A percentile compares a stretch with the other conserved stretches of the same genome.
These are phyloP conservation scores for Vitis hybrid DNA, from an alignment of 177 flowering plant genomes.

Conservation along the genomic window DNA sequence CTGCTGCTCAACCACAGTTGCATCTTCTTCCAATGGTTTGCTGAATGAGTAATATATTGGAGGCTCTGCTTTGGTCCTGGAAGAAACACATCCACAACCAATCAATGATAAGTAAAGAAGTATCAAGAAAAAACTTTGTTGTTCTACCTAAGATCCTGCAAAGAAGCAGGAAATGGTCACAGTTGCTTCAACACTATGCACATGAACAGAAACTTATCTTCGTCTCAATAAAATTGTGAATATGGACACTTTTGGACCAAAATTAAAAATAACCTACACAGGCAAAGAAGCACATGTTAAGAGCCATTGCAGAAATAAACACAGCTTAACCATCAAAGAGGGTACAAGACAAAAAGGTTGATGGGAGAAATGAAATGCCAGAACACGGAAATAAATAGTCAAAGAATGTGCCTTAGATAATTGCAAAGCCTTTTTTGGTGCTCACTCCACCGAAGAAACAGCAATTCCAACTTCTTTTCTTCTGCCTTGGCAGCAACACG, in stretches of 20 bases:
- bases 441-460: slow-evolving; percentile 95
- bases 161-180: slow-evolving; percentile 24
- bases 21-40: slow-evolving; percentile 79
- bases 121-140: slow-evolving; percentile 7
- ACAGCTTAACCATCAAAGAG: neutral
- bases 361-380: neutral
- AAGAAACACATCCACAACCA: slow-evolving; percentile 22
- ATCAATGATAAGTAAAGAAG: slow-evolving; percentile 19
- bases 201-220: slow-evolving; percentile 96
- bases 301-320: neutral
- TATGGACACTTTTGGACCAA: slow-evolving; percentile 98
- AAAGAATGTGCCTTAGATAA: slow-evolving; percentile 68
- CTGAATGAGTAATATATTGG: slow-evolving; percentile 66
- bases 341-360: neutral
- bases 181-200: slow-evolving; percentile 54
- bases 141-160: slow-evolving; percentile 30
- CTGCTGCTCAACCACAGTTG: slow-evolving; percentile 44
- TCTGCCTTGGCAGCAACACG: slow-evolving; percentile 98
- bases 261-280: slow-evolving; percentile 96
- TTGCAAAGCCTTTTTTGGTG: slow-evolving; percentile 87
- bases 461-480: slow-evolving; percentile 94
- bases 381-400: neutral
- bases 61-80: slow-evolving; percentile 92
- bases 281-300: neutral
- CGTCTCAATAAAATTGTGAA: slow-evolving; percentile 91